Evolutionary conservation across 75 land plant genomes (phyloP), one percentile per base, ranked within the genome.

Genomic region (Pinus taeda): DNA sequence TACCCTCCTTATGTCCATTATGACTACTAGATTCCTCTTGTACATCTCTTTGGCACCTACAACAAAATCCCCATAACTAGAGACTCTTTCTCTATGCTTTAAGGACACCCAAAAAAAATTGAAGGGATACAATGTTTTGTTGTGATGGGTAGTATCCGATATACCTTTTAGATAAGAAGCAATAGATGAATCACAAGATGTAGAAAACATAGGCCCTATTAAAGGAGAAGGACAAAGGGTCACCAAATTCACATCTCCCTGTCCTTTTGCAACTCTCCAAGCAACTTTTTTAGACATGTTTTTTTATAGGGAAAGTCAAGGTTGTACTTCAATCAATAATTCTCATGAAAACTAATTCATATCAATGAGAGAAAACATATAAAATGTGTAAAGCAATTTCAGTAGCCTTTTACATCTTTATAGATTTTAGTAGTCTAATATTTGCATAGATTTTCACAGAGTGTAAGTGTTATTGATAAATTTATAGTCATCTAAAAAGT

Each of bases 121-220:
- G 33, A 33, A 33, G 33, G 33, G 1, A 33, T 33, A 33, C 1
- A 33, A 33, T 33, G 2, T 33, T 33, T 33, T 33, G 1, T 33
- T 2, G 33, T 33, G 33, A 33, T 33, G 33, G 33, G 33, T 33
- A 33, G 33, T 1, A 33, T 33, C 1, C 1, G 2, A 0, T 33
- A 6, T 74, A 91, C 93, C 93, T 89, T 89, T 86, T 73, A 91
- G 85, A 75, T 86, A 90, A 4, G 91, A 88, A 17, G 83, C 79
- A 39, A 87, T 77, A 14, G 84, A 84, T 2, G 86, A 79, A 4
- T 86, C 42, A 29, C 77, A 77, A 57, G 74, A 75, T 8, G 33
- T n/a, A 42, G n/a, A 36, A 21, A 81, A 80, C 3, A 77, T 75
- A 56, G 92, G 92, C 24, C 88, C 88, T 3, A 88, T 84, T 58